These are phyloP conservation scores for Talaromyces pinophilus DNA, from an alignment of 2,329 filamentous ascomycete genomes.

Conservation along the genomic window DNA sequence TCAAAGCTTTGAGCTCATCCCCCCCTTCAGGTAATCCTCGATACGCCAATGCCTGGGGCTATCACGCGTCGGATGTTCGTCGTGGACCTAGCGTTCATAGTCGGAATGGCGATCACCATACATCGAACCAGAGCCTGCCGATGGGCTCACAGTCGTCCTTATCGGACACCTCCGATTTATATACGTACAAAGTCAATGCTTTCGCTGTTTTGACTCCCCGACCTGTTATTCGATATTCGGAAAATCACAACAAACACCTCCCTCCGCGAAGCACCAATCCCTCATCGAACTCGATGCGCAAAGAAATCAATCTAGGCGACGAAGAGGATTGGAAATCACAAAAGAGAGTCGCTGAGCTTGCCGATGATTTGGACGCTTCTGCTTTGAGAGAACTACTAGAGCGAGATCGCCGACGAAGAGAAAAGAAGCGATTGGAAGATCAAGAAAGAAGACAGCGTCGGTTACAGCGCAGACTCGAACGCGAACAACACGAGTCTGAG, in stretches of 20 bases:
- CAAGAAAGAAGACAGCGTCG: slow-evolving; percentile 60
- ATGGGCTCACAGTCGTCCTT: slow-evolving; percentile 71
- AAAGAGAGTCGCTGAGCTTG: slow-evolving; percentile 67
- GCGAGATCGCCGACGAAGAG: slow-evolving; percentile 75
- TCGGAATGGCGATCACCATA: slow-evolving; percentile 61
- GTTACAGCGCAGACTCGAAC: slow-evolving; percentile 51
- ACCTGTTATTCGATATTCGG: slow-evolving; percentile 75
- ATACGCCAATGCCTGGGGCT: slow-evolving; percentile 62
- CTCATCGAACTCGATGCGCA: slow-evolving; percentile 52
- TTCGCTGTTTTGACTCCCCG: slow-evolving; percentile 81
- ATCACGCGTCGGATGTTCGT: slow-evolving; percentile 65
- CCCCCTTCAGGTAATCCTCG: slow-evolving; percentile 57
- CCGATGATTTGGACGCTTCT: slow-evolving; percentile 80
- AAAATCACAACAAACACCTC: slow-evolving; percentile 56
- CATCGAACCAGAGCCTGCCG: slow-evolving; percentile 74
- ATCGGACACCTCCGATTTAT: slow-evolving; percentile 71
- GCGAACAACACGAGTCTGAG: slow-evolving; percentile 47
- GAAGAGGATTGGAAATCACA: slow-evolving; percentile 64
- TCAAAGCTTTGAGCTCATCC: slow-evolving; percentile 76
- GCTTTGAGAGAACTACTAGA: slow-evolving; percentile 89
- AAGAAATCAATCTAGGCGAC: slow-evolving; percentile 56
- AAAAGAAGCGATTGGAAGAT: slow-evolving; percentile 72
- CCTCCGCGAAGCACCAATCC: slow-evolving; percentile 50
- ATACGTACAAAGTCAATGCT: slow-evolving; percentile 76
- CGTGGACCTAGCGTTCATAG: slow-evolving; percentile 60